Percentiles rank a stretch among this genome's conserved stretches.
phyloP scores from a whole-genome alignment of 139 green algal genomes.

The Tetratostichococcus sp. region DNA sequence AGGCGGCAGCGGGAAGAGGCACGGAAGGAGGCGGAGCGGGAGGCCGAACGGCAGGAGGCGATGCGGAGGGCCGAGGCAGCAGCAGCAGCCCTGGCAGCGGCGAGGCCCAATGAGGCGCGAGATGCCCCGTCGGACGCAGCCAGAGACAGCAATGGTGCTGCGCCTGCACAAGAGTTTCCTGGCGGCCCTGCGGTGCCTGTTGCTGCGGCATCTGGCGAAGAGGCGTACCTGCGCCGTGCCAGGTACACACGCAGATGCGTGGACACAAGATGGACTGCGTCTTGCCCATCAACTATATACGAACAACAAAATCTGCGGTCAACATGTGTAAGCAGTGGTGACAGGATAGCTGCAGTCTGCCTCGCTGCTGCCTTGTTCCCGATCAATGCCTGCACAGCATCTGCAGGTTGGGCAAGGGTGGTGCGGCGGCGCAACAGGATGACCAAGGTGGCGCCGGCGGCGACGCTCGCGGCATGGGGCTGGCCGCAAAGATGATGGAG shows the following conservation, averaged over 20 bases:
- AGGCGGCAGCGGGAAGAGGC: conserved; percentile 18
- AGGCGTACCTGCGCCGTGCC: conserved; percentile 34
- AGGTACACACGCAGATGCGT: no score
- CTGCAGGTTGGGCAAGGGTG: conserved; percentile 11
- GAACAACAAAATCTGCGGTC: no score
- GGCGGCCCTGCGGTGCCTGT: no score
- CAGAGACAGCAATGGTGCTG: not conserved
- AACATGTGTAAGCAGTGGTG: no score
- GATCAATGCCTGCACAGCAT: no score
- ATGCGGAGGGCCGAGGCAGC: conserved; percentile 19
- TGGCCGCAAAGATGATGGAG: conserved; percentile 73
- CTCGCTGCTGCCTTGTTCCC: no score
- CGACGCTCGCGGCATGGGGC: conserved; percentile 4
- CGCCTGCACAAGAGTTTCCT: no score
- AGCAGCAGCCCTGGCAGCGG: not conserved
- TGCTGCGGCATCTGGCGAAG: conserved; percentile 28
- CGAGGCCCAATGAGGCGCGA: not conserved
- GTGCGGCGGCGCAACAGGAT: conserved; percentile 16
- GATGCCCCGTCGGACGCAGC: conserved; percentile 7
- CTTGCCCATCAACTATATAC: no score
- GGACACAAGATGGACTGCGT: no score
- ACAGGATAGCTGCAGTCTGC: no score
- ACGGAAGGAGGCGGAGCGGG: conserved; percentile 61
- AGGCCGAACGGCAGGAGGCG: conserved; percentile 61
- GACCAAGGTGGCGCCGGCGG: conserved; percentile 4